Conservation (phyloP, 352 stramenopile genomes). For the Pythium angustatum region DNA sequence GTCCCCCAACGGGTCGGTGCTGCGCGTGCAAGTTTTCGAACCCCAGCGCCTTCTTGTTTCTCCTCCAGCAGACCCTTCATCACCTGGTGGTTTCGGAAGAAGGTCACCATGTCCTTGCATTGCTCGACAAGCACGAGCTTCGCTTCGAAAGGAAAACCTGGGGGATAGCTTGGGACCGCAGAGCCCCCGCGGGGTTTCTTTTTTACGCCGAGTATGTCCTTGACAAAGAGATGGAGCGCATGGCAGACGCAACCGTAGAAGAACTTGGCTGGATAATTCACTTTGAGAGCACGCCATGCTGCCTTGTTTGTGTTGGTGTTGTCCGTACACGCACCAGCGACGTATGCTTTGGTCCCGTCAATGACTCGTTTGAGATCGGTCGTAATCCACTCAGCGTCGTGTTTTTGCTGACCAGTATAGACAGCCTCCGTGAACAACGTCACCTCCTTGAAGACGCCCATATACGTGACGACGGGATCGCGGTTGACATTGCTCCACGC, state of each 20-base stretch:
- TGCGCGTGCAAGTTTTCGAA: too few relatives aligned
- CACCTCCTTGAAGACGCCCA: conserved; percentile 79
- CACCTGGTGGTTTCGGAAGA: too few relatives aligned
- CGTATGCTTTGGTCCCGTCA: conserved; percentile 61
- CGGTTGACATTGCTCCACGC: conserved; percentile 81
- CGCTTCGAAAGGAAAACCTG: conserved; percentile 79
- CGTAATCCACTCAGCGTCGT: conserved; percentile 70
- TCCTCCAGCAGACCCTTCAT: too few relatives aligned
- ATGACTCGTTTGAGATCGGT: conserved; percentile 86
- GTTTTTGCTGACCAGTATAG: conserved; percentile 74
- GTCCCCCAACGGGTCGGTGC: too few relatives aligned
- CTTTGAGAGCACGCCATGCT: conserved; percentile 84
- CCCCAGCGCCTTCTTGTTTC: too few relatives aligned
- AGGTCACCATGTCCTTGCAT: too few relatives aligned
- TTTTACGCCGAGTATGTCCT: conserved; percentile 80
- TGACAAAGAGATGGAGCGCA: conserved; percentile 75
- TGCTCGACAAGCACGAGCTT: conserved; percentile 80
- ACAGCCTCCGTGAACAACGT: conserved; percentile 82
- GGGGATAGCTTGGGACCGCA: conserved; percentile 68
- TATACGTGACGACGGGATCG: conserved; percentile 76
- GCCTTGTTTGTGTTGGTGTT: conserved; percentile 74
- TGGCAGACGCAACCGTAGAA: conserved; percentile 87
- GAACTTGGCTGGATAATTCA: conserved; percentile 84
- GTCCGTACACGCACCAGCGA: conserved; percentile 75
- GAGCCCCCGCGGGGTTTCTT: conserved; percentile 74